These are phyloP conservation scores for Exophiala aquamarina DNA, from an alignment of 2,329 filamentous ascomycete species.

Conservation along the genomic window DNA sequence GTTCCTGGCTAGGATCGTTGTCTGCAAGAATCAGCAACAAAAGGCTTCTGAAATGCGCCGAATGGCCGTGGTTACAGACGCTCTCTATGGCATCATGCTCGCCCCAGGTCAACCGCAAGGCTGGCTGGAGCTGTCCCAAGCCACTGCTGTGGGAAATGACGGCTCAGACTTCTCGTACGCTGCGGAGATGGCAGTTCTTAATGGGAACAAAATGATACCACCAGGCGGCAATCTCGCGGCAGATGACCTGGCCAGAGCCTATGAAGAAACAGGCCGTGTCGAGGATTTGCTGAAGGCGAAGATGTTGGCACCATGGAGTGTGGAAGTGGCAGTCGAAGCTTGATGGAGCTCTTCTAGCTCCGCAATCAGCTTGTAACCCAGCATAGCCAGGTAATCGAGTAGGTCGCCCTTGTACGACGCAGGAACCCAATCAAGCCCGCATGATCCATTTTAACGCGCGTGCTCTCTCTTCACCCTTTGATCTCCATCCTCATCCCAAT, in stretches of 20 bases:
- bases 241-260: constrained; percentile 69
- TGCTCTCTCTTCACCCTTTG: no score
- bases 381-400: no score
- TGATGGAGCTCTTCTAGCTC: background rate
- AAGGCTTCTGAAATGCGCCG: constrained; percentile 44
- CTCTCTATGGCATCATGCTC: constrained; percentile 76
- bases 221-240: constrained; percentile 69
- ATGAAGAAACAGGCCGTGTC: constrained; percentile 69
- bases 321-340: constrained; percentile 9
- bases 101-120: constrained; percentile 75
- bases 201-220: constrained; percentile 72
- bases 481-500: constrained; percentile 10
- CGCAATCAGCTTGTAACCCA: no score
- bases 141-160: constrained; percentile 51
- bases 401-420: no score
- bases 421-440: no score
- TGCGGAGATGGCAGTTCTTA: constrained; percentile 77
- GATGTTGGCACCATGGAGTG: constrained; percentile 77
- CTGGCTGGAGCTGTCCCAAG: constrained; percentile 72
- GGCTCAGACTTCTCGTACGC: constrained; percentile 42
- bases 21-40: constrained; percentile 49
- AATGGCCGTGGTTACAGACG: constrained; percentile 58
- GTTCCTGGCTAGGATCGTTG: constrained; percentile 72
- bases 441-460: no score
- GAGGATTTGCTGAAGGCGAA: constrained; percentile 75